Conservation (phyloP, 2,329 filamentous ascomycete species). For the Colletotrichum australisinense region DNA sequence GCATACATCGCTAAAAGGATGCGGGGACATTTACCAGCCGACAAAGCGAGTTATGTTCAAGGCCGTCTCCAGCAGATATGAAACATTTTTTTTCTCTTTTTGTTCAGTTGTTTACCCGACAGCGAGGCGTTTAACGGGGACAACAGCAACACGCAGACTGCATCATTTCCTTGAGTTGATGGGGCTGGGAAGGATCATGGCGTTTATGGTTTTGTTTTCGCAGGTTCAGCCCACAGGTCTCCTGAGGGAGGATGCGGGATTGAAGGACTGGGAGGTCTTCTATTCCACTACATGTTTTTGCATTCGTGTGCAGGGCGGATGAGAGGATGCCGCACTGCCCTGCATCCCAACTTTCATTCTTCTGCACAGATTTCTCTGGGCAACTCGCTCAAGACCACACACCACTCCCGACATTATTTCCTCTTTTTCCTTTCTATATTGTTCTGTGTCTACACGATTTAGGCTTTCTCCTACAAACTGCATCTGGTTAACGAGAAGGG, state of each 20-base stretch:
- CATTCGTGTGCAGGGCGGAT: slow-evolving; percentile 9
- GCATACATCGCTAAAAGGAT: neutral
- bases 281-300: neutral
- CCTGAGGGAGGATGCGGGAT: neutral
- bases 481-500: slow-evolving; percentile 15
- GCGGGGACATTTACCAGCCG: neutral
- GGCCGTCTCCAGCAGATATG: slow-evolving; percentile 10
- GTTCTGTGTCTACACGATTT: slow-evolving; percentile 31
- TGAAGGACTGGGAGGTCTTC: slow-evolving; percentile 6
- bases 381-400: slow-evolving; percentile 16
- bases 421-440: neutral
- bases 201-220: slow-evolving; percentile 18
- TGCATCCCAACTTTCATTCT: slow-evolving; percentile 17
- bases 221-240: neutral
- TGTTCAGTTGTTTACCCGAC: slow-evolving; percentile 25
- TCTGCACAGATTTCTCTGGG: slow-evolving; percentile 3
- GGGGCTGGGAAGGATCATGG: slow-evolving; percentile 6
- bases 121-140: slow-evolving; percentile 35
- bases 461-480: slow-evolving; percentile 18
- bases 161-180: slow-evolving; percentile 34
- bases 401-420: slow-evolving; percentile 12
- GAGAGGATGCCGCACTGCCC: slow-evolving; percentile 16
- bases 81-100: slow-evolving; percentile 27
- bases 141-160: slow-evolving; percentile 35
- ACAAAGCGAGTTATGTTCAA: neutral